Evolutionary conservation across 2,329 filamentous ascomycete species (phyloP), one percentile per base, ranked within the genome.

Genomic region (Colletotrichum sp.): DNA sequence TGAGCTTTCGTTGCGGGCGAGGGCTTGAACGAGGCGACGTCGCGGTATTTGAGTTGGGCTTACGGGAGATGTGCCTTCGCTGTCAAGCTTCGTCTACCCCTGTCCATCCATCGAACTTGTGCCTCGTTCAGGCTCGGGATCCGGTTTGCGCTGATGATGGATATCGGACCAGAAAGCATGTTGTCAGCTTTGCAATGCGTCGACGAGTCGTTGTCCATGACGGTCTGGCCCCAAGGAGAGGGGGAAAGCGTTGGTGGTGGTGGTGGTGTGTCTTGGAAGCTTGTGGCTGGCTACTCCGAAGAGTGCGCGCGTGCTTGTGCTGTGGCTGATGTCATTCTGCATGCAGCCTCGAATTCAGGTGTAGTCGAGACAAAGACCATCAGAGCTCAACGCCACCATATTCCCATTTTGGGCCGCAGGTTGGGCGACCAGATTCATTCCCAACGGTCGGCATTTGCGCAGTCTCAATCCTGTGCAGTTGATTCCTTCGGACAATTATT

Each of bases 271-370:
- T 49, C 5, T 49, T 4, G 2, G 44, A 49, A 49, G 44, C 44
- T 15, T 68, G 49, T 68, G 65, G 65, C 65, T 68, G 65, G 49
- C 44, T 21, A 26, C 18, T n/a, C 44, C 1, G 44, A 49, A 30
- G 59, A 30, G 62, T 39, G 62, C 13, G 62, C 21, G 32, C 13
- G 62, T 9, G 12, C n/a, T 13, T 32, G 34, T 26, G 13, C 52
- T 70, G 57, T 63, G 68, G 57, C 68, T 70, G 68, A 70, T 70
- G 57, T 70, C 68, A 70, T 63, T 26, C 34, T 39, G 68, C 68
- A 44, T 39, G 68, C 68, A 44, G 32, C 32, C 34, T 39, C n/a
- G 32, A 64, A 28, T 64, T 26, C 26, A 32, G 26, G 30, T 34
- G 59, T 62, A n/a, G 59, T 62, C 28, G 59, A 62, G 59, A 49